phyloP scores from a whole-genome alignment of 306 rosid genomes.

The Morella rubra region DNA sequence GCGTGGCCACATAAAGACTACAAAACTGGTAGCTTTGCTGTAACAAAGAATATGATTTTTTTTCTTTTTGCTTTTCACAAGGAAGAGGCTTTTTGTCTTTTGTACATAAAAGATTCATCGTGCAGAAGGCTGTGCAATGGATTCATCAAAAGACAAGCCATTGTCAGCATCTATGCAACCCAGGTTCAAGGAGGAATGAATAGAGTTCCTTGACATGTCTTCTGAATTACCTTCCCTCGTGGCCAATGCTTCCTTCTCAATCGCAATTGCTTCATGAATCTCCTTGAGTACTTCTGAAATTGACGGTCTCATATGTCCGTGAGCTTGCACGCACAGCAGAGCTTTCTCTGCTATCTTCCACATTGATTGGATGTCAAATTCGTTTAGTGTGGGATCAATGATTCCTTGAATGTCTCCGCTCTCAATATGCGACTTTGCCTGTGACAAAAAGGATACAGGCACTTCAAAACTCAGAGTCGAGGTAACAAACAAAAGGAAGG shows the following conservation, averaged over 20 bases:
- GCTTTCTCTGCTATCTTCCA: constrained; percentile 99
- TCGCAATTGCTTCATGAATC: constrained; percentile 84
- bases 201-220: constrained; percentile 59
- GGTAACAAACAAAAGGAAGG: not conserved
- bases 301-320: constrained; percentile 84
- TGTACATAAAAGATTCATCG: constrained; percentile 39
- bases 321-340: constrained; percentile 90
- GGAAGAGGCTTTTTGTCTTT: not conserved
- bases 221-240: constrained; percentile 68
- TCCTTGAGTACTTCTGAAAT: constrained; percentile 95
- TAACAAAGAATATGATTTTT: not conserved
- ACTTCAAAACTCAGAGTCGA: constrained; percentile 8
- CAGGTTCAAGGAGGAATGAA: constrained; percentile 66
- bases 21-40: not conserved
- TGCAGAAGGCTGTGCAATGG: constrained; percentile 71
- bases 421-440: constrained; percentile 91
- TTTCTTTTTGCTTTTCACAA: not conserved
- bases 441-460: constrained; percentile 21
- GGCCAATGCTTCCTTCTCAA: constrained; percentile 61
- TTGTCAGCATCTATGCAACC: constrained; percentile 64
- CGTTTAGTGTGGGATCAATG: constrained; percentile 67
- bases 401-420: constrained; percentile 95
- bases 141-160: constrained; percentile 71
- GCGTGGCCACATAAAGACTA: too few relatives aligned
- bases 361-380: constrained; percentile 89